Base-by-base conservation (phyloP, 129 eudicot genomes). In the Logfia minima region DNA sequence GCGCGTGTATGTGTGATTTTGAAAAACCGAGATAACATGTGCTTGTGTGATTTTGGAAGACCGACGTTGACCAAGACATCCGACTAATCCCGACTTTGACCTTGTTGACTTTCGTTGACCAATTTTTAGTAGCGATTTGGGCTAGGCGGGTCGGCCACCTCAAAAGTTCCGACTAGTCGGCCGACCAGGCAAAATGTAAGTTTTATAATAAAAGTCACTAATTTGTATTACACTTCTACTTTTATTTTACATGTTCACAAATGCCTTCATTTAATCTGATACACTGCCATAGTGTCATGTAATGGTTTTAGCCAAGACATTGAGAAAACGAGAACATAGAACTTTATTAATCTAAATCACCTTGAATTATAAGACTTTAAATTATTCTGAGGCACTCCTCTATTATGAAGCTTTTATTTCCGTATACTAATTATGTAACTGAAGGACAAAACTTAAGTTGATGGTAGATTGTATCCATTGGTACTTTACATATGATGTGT, bases 381-480 rank as follows among this genome's bases (percentile, higher is more conserved):
- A 31, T 11, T 28, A 31, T 28, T 28, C 24, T 29, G 8, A 65
- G 70, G 31, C 70, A 17, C 31, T 32, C 43, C 22, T 31, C 70
- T 65, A 34, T 19, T 13, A 65, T 26, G 70, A 31, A 31, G 45
- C 39, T 16, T 65, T 17, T 65, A 14, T 29, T 5, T 17, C 43
- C 3, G 1, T 6, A 21, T 64, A 65, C 31, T 35, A 34, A 24
- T 24, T 24, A 53, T 17, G 64, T 75, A n/a, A 28, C 22, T 64
- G 43, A 75, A 75, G 35, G 3, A 24, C 26, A 41, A 8, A 11
- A 75, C 41, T 8, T 34, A 34, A 77, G 65, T 39, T 77, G 53
- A 77, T 41, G 34, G 71, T 6, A 32, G 39, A 39, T 72, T 11
- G 39, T 63, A 34, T 78, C 41, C 4, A 19, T 63, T 79, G 24